A percentile compares a stretch with the other conserved stretches of the same genome.
These are phyloP conservation scores for Aaosphaeria arxii DNA, from an alignment of 2,329 filamentous ascomycete genomes.

Conservation along the genomic window DNA sequence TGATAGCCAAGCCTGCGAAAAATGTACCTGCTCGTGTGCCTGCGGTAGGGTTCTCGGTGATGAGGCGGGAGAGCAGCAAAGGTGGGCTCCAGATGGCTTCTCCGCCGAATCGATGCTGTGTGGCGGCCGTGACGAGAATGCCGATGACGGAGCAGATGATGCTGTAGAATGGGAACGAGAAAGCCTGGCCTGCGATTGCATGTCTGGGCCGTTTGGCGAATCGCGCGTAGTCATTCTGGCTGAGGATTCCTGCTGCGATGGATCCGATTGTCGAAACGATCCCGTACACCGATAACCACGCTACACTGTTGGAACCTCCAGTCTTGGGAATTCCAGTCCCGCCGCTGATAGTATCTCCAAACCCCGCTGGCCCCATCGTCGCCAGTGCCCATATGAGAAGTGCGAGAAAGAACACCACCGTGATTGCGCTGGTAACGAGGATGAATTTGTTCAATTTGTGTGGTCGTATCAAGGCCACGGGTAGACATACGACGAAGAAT, in stretches of 20 bases:
- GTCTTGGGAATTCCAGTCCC: background rate
- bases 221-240: background rate
- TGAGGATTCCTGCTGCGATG: background rate
- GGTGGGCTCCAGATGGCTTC: background rate
- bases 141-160: background rate
- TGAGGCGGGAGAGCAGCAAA: background rate
- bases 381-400: background rate
- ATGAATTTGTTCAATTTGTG: background rate
- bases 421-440: background rate
- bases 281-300: background rate
- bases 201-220: background rate
- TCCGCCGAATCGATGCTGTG: background rate
- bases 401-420: background rate
- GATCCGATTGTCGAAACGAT: background rate
- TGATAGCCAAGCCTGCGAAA: background rate
- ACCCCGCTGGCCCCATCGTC: background rate
- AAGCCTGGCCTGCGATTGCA: background rate
- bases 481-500: slow-evolving; percentile 50
- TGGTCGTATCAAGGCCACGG: slow-evolving; percentile 46
- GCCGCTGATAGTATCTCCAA: background rate
- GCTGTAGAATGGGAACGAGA: background rate
- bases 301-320: background rate
- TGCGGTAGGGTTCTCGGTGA: background rate
- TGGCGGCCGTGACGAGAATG: background rate
- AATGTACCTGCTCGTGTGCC: background rate